phyloP scores from a whole-genome alignment of 1,139 yeast genomes.

The Wickerhamiella infanticola region DNA sequence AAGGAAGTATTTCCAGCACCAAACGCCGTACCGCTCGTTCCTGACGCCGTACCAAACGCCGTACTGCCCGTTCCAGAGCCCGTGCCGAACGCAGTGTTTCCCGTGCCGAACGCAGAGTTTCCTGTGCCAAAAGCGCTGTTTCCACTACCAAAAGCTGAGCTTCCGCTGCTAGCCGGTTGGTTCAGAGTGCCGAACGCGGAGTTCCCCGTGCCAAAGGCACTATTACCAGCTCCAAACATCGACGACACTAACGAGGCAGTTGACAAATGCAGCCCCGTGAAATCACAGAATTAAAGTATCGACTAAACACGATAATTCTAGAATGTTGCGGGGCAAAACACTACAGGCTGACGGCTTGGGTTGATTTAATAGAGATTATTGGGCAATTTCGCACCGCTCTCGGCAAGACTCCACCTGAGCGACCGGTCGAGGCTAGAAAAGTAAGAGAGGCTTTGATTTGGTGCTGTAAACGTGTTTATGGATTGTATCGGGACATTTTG shows the following conservation, averaged over 20 bases:
- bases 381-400: neutral
- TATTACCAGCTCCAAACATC: neutral
- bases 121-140: too few relatives aligned
- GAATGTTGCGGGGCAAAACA: neutral
- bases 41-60: too few relatives aligned
- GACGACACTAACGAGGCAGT: neutral
- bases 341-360: neutral
- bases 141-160: too few relatives aligned
- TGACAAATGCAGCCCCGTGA: neutral
- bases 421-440: neutral
- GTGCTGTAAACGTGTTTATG: neutral
- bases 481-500: neutral
- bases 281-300: neutral
- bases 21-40: neutral
- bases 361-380: neutral
- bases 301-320: neutral
- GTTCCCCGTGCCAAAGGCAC: neutral
- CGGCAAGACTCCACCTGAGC: neutral
- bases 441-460: neutral
- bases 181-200: too few relatives aligned
- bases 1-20: slow-evolving; percentile 5
- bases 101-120: too few relatives aligned
- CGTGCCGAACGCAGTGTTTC: too few relatives aligned
- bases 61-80: too few relatives aligned
- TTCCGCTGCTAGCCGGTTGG: too few relatives aligned